Base-by-base conservation (phyloP, 331 rosid genomes). In the Pyrus hybrid region DNA sequence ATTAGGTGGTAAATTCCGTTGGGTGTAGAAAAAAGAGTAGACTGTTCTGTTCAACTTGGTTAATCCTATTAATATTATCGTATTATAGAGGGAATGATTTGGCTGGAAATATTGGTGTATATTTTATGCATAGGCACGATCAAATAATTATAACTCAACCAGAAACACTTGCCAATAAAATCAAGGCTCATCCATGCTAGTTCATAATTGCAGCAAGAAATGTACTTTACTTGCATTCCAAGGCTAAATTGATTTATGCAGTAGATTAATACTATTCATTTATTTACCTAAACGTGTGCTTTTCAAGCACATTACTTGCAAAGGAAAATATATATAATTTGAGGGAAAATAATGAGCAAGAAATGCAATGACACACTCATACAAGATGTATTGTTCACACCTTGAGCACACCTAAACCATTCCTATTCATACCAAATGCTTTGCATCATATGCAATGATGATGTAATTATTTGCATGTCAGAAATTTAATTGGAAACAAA, bases 221-320 rank as follows among this genome's bases (percentile, higher is more conserved):
- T 30, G 23, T 73, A 65, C 83, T 22, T 71, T 73, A 45, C 83
- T 73, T 79, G 63, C 69, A 58, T 17, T 35, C 79, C 23, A 79
- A 73, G 83, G 25, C 35, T 45, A 51, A 29, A 25, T 8, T 62
- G 4, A 62, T 62, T 26, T 9, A 62, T 25, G 33, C 20, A 6
- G 33, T 66, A 28, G 18, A 54, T 30, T 53, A 54, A 54, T 54
- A 20, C 60, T 54, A 18, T 20, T 7, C 43, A 37, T 37, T 41
- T 20, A 54, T 20, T 20, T 54, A 8, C 12, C 63, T 4, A 58
- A 58, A 22, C 30, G 7, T 58, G 30, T 43, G 53, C 60, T 51
- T 41, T 68, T 41, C 14, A 41, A 41, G 13, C 47, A 41, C 75
- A 68, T 68, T 68, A 60, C 75, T 57, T 60, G 74, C 73, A 25